Conservation (phyloP, 2,329 filamentous ascomycete species). For the Fusarium veterinarium region DNA sequence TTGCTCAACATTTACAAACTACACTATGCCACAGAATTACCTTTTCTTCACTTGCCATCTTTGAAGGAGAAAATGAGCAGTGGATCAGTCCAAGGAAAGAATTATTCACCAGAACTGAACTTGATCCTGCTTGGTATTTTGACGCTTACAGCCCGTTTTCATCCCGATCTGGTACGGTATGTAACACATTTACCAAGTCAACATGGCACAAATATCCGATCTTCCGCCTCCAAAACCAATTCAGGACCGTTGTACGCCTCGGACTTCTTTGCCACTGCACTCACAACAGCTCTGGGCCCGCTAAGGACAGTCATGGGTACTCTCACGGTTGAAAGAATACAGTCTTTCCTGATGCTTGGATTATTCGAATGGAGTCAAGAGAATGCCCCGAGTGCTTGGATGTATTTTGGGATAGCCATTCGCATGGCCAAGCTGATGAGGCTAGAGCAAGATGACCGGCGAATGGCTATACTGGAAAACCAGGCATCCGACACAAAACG, state of each 20-base stretch:
- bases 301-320: conserved; percentile 1
- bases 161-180: conserved; percentile 12
- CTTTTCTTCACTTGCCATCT: conserved; percentile 71
- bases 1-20: conserved; percentile 76
- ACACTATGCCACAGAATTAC: conserved; percentile 78
- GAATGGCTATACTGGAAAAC: neutral
- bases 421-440: conserved; percentile 13
- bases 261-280: neutral
- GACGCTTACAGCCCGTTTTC: conserved; percentile 15
- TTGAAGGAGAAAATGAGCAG: conserved; percentile 4
- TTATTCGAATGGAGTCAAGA: conserved; percentile 15
- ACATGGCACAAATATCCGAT: neutral
- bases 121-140: conserved; percentile 17
- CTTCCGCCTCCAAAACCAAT: neutral
- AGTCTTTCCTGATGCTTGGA: conserved; percentile 15
- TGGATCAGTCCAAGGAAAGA: neutral
- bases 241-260: neutral
- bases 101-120: conserved; percentile 1
- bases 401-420: conserved; percentile 2
- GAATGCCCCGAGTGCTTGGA: neutral
- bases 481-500: neutral
- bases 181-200: conserved; percentile 2
- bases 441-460: conserved; percentile 11
- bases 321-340: neutral
- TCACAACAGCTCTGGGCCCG: conserved; percentile 9